Evolutionary conservation across 805 yeast genomes (phyloP).

Genomic region (Candida hispaniensis): DNA sequence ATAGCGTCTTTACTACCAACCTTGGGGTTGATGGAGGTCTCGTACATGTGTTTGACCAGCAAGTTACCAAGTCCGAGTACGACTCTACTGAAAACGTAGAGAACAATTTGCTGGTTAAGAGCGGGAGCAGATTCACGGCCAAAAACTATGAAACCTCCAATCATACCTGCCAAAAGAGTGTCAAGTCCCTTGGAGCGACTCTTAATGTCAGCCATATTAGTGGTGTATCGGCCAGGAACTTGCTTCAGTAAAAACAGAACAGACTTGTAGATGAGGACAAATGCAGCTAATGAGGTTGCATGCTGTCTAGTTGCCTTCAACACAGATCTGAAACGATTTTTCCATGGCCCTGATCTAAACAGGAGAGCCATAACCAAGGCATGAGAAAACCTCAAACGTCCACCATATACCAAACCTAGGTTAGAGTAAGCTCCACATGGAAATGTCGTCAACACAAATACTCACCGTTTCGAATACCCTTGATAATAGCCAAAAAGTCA

Average conservation of each 20-base stretch:
- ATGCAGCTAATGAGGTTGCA: slow-evolving; percentile 44
- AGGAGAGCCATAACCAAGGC: slow-evolving; percentile 51
- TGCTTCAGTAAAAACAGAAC: slow-evolving; percentile 25
- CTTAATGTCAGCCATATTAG: slow-evolving; percentile 17
- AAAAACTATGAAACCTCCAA: slow-evolving; percentile 35
- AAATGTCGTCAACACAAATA: neutral
- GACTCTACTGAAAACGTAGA: slow-evolving; percentile 63
- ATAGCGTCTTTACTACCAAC: slow-evolving; percentile 6
- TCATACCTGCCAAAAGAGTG: slow-evolving; percentile 30
- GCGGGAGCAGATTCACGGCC: slow-evolving; percentile 27
- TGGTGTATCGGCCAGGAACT: slow-evolving; percentile 18
- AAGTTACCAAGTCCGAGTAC: slow-evolving; percentile 50
- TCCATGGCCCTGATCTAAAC: slow-evolving; percentile 41
- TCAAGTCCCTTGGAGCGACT: slow-evolving; percentile 19
- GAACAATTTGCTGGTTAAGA: slow-evolving; percentile 62
- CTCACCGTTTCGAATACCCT: slow-evolving; percentile 34
- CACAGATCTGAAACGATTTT: slow-evolving; percentile 38
- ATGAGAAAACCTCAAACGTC: slow-evolving; percentile 50
- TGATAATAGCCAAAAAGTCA: slow-evolving; percentile 30
- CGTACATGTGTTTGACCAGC: slow-evolving; percentile 26
- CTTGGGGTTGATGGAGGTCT: slow-evolving; percentile 7
- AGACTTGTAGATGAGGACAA: slow-evolving; percentile 44
- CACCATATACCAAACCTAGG: slow-evolving; percentile 47
- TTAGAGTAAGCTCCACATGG: slow-evolving; percentile 2
- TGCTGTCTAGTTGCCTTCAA: slow-evolving; percentile 45